phyloP scores from a whole-genome alignment of 169 alveolate species.

The Eimeria mitis region DNA sequence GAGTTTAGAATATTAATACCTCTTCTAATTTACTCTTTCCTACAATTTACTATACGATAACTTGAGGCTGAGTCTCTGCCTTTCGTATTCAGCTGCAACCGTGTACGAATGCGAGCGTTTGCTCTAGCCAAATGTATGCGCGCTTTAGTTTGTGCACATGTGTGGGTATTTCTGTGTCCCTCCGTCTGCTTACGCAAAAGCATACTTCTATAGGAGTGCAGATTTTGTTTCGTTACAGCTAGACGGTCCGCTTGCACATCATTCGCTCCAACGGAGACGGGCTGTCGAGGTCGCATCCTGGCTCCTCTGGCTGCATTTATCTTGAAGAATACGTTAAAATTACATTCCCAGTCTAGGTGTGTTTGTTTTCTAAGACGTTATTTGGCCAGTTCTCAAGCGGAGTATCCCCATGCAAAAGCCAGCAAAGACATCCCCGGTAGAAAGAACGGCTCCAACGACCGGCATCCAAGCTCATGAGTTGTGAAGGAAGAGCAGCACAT shows the following conservation, averaged over 20 bases:
- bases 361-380: not conserved
- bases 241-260: not conserved
- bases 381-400: not conserved
- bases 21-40: too few species aligned
- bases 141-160: not conserved
- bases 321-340: not conserved
- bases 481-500: not conserved
- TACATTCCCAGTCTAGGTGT: not conserved
- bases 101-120: not conserved
- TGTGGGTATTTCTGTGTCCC: not conserved
- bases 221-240: not conserved
- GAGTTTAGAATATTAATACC: too few species aligned
- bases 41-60: too few species aligned
- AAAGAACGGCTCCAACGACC: not conserved
- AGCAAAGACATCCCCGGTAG: not conserved
- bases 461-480: not conserved
- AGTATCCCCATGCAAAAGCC: not conserved
- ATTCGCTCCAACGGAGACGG: not conserved
- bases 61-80: not conserved
- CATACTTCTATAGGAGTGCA: not conserved
- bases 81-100: not conserved
- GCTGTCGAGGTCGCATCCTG: not conserved
- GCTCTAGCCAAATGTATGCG: not conserved
- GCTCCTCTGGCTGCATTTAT: not conserved
- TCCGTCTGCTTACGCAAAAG: not conserved